phyloP scores from a whole-genome alignment of 2,329 filamentous ascomycete species.

The Nakataea oryzae region DNA sequence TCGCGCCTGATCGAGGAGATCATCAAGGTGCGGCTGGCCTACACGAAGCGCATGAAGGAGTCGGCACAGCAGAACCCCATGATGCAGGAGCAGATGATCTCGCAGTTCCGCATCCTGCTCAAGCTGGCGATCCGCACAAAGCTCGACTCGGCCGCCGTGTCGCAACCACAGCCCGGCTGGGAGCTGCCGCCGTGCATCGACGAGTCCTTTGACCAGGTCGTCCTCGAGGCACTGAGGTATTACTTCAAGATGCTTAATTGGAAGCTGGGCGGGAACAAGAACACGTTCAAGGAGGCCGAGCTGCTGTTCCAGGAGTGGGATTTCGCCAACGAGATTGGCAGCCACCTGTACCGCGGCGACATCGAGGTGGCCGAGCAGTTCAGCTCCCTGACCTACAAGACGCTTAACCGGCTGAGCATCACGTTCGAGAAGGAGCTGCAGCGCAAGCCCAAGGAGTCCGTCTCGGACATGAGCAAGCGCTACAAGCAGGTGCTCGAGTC shows the following conservation, averaged over 20 bases:
- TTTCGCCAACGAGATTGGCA: constrained; percentile 88
- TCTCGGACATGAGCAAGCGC: constrained; percentile 85
- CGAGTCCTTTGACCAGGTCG: constrained; percentile 86
- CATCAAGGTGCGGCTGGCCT: constrained; percentile 81
- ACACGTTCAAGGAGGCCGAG: constrained; percentile 98
- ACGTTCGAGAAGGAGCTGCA: constrained; percentile 91
- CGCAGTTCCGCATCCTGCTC: constrained; percentile 88
- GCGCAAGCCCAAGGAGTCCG: constrained; percentile 71
- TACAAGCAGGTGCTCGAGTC: constrained; percentile 95
- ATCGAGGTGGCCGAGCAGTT: constrained; percentile 98
- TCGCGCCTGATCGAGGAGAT: constrained; percentile 94
- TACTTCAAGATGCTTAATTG: constrained; percentile 99
- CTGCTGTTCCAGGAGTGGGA: constrained; percentile 97
- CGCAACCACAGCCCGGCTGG: constrained; percentile 84
- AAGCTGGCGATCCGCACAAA: constrained; percentile 91
- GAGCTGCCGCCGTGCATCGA: constrained; percentile 93
- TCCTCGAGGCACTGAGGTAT: constrained; percentile 87
- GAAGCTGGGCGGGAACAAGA: constrained; percentile 96
- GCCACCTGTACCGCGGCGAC: constrained; percentile 84
- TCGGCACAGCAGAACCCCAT: constrained; percentile 84
- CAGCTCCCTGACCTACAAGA: constrained; percentile 86
- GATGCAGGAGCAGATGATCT: constrained; percentile 96
- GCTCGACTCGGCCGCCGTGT: constrained; percentile 73
- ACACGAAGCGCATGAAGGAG: constrained; percentile 92
- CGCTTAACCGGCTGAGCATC: constrained; percentile 73